A percentile compares a stretch with the other conserved stretches of the same genome.
These are phyloP conservation scores for Plantago coronopus DNA, from an alignment of 305 asterid genomes.

Conservation along the genomic window DNA sequence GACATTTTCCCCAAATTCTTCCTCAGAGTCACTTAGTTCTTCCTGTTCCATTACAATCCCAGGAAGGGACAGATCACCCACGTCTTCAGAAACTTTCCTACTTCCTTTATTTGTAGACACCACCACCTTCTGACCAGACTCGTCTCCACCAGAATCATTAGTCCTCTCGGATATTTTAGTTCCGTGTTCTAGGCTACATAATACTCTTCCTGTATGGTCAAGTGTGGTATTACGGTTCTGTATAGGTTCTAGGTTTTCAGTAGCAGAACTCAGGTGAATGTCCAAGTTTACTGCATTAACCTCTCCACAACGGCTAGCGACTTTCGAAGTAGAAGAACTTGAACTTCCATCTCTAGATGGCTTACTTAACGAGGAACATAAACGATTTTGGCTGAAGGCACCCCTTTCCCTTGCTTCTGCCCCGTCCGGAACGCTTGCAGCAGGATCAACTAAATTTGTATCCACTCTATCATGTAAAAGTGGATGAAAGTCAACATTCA, in stretches of 20 bases:
- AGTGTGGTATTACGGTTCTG: slow-evolving; percentile 32
- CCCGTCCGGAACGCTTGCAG: slow-evolving; percentile 32
- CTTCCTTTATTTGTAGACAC: slow-evolving; percentile 36
- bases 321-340: slow-evolving; percentile 34
- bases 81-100: slow-evolving; percentile 32
- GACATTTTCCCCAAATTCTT: slow-evolving; percentile 78
- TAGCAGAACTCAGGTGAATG: slow-evolving; percentile 55
- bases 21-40: slow-evolving; percentile 95
- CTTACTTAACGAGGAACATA: slow-evolving; percentile 21
- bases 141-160: slow-evolving; percentile 31
- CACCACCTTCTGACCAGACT: slow-evolving; percentile 32
- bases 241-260: slow-evolving; percentile 39
- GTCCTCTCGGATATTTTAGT: slow-evolving; percentile 25
- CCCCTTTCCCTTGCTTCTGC: slow-evolving; percentile 36
- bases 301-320: slow-evolving; percentile 35
- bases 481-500: slow-evolving; percentile 71
- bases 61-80: slow-evolving; percentile 50
- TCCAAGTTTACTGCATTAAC: slow-evolving; percentile 65
- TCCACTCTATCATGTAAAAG: slow-evolving; percentile 57
- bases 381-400: slow-evolving; percentile 33
- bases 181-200: slow-evolving; percentile 23
- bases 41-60: slow-evolving; percentile 96
- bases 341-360: slow-evolving; percentile 31
- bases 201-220: slow-evolving; percentile 25
- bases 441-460: slow-evolving; percentile 27